These are phyloP conservation scores for Sugiyamaella novakii DNA, from an alignment of 1,139 yeast genomes.

Conservation along the genomic window DNA sequence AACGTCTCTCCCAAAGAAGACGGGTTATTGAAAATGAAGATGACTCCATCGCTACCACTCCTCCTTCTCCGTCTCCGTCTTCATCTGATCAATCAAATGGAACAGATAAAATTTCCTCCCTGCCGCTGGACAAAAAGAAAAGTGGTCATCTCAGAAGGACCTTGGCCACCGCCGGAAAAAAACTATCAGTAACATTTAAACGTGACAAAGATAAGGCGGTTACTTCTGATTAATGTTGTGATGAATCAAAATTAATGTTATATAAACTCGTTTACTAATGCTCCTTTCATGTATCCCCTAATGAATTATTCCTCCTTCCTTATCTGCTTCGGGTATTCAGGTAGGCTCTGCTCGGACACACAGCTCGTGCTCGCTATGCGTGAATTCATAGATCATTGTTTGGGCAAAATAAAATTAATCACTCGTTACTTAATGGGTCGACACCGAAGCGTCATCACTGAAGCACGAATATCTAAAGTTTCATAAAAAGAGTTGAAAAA, in stretches of 20 bases:
- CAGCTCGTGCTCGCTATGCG: too few species aligned
- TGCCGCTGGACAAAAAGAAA: slow-evolving; percentile 16
- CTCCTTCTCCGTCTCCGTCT: neutral
- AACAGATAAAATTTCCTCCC: neutral
- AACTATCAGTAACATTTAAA: slow-evolving; percentile 25
- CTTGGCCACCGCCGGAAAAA: slow-evolving; percentile 26
- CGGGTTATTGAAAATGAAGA: slow-evolving; percentile 5
- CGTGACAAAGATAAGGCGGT: slow-evolving; percentile 19
- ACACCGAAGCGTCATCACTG: too few species aligned
- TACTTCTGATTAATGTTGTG: slow-evolving; percentile 13
- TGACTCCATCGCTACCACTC: neutral
- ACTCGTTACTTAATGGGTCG: too few species aligned
- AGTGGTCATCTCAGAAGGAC: slow-evolving; percentile 18
- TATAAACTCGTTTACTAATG: neutral
- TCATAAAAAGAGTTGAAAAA: too few species aligned
- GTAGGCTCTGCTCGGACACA: too few species aligned
- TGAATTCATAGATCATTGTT: too few species aligned
- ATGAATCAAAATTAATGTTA: neutral
- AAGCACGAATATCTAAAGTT: too few species aligned
- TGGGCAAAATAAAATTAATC: too few species aligned
- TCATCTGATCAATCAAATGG: neutral
- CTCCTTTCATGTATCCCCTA: neutral
- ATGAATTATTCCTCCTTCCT: neutral
- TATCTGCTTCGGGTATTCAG: too few species aligned
- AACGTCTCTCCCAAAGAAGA: slow-evolving; percentile 9